Evolutionary conservation across 2,329 filamentous ascomycete species (phyloP).

Genomic region (Cephalotrichum gorgonifer): DNA sequence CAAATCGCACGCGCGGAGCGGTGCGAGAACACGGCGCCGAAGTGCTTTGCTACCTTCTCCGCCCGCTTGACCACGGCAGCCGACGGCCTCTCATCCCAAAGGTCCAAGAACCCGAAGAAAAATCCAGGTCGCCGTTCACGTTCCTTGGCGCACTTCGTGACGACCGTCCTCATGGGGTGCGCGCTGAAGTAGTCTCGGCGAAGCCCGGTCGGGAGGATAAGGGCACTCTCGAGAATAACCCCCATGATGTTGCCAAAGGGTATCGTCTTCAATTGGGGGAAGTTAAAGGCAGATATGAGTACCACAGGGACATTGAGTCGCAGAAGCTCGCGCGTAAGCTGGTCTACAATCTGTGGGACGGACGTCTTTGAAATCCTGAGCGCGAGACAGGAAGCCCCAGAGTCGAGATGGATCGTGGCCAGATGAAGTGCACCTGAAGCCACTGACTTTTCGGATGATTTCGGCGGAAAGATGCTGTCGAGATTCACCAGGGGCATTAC

Average conservation of each 20-base stretch:
- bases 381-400: slow-evolving; percentile 1
- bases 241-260: slow-evolving; percentile 16
- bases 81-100: slow-evolving; percentile 20
- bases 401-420: slow-evolving; percentile 4
- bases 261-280: neutral
- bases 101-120: slow-evolving; percentile 24
- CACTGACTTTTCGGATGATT: neutral
- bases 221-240: slow-evolving; percentile 29
- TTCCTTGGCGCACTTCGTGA: slow-evolving; percentile 17
- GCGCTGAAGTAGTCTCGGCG: slow-evolving; percentile 32
- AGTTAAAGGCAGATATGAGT: slow-evolving; percentile 1
- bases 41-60: slow-evolving; percentile 23
- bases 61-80: slow-evolving; percentile 23
- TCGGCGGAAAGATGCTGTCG: neutral
- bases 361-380: neutral
- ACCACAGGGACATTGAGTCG: slow-evolving; percentile 4
- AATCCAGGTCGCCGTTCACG: slow-evolving; percentile 20
- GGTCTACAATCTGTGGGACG: neutral
- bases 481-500: slow-evolving; percentile 4
- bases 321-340: slow-evolving; percentile 1
- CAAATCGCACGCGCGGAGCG: slow-evolving; percentile 11
- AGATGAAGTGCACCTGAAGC: slow-evolving; percentile 1
- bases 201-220: slow-evolving; percentile 26
- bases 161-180: slow-evolving; percentile 18
- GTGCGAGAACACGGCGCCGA: slow-evolving; percentile 22